Percentiles rank a stretch among this genome's conserved stretches.
Conservation (phyloP, 73 alveolate species). For the Paramecium bursaria region DNA sequence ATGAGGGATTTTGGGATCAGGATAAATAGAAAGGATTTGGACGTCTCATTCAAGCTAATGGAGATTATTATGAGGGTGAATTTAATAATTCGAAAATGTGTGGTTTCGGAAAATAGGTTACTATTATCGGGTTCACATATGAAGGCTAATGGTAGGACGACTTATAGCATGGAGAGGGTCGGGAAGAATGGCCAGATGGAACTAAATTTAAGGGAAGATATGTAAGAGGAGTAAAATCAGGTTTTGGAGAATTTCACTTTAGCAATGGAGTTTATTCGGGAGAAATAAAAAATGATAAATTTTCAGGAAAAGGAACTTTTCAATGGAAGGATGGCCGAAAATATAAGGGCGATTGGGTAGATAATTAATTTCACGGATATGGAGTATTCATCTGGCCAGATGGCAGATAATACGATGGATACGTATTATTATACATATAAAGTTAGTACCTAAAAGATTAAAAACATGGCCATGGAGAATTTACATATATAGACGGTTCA, state of each 20-base stretch:
- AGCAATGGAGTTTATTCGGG: conserved; percentile 72
- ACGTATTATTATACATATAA: not conserved
- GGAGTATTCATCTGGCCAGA: conserved; percentile 62
- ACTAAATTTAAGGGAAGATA: conserved; percentile 69
- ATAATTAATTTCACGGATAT: conserved; percentile 42
- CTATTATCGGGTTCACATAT: conserved; percentile 47
- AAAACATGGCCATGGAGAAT: conserved; percentile 46
- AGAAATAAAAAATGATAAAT: conserved; percentile 16
- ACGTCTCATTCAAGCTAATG: conserved; percentile 64
- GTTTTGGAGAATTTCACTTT: conserved; percentile 66
- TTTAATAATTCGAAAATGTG: conserved; percentile 66
- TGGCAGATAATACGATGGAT: conserved; percentile 53
- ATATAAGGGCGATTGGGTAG: conserved; percentile 65
- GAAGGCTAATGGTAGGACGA: conserved; percentile 75
- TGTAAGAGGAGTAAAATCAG: conserved; percentile 68
- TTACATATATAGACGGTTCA: conserved; percentile 34
- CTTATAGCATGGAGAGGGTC: conserved; percentile 72
- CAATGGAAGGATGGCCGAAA: conserved; percentile 65
- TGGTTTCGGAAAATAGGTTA: conserved; percentile 68
- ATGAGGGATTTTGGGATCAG: conserved; percentile 65
- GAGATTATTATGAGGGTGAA: conserved; percentile 73
- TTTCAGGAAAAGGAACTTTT: conserved; percentile 67
- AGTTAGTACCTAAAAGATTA: conserved; percentile 51
- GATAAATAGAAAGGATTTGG: conserved; percentile 69
- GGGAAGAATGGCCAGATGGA: conserved; percentile 79